Base-by-base conservation (phyloP, 1,139 yeast species). In the Suhomyces choctaworum region DNA sequence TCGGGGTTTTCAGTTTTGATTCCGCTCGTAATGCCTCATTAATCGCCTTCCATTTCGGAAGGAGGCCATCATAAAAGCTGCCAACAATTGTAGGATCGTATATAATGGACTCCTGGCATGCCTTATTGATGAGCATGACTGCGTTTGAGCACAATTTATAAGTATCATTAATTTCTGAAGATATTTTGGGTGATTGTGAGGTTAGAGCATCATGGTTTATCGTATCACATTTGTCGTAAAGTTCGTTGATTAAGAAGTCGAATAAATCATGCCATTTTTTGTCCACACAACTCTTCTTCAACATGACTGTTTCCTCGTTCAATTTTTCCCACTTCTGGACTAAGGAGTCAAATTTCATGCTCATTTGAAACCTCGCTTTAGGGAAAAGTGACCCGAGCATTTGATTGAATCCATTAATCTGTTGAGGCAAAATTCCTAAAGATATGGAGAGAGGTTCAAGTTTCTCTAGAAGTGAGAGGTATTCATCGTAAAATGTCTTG, bases 391-490 rank as follows among this genome's bases (percentile, higher is more conserved):
- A 29, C n/a, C 36, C 30, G 5, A 41, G 28, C 29, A 36, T 33
- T 3, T 25, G 27, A 25, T 42, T 33, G 30, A 48, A 46, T 16
- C 54, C 54, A 14, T 67, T 57, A 9, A 82, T 56, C 3, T 53
- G 48, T 12, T 15, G 38, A 26, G 43, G 62, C 56, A 31, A 40
- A 25, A 16, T 45, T 44, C 40, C 46, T 51, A 31, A 67, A 13
- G 90, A 80, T 2, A 80, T 81, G 28, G 64, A 62, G 29, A 82
- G 59, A 0, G 87, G 87, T 22, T 62, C 64, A 9, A 78, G 46
- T 21, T 64, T 54, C 5, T 60, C 45, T 19, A 62, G 64, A 7
- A 71, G 50, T 4, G 44, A 48, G 10, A 58, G 35, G 40, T 64
- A 71, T 17, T 58, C 59, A 6, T 53, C 45, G 44, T 66, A 60